These are phyloP conservation scores for Agapanthus africanus DNA, from an alignment of 106 monocot genomes.

Conservation along the genomic window DNA sequence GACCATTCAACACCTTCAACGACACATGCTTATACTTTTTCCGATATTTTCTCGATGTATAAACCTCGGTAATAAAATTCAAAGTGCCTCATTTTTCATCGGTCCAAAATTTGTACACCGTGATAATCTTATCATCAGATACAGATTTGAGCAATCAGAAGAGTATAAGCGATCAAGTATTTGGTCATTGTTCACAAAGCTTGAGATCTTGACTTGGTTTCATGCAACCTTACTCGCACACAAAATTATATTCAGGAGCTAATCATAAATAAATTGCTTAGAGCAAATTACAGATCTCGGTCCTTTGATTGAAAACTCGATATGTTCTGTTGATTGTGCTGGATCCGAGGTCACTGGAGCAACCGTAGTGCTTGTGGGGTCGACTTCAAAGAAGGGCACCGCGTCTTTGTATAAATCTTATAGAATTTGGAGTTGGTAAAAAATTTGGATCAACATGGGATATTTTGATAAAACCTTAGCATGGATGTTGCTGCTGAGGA, in stretches of 20 bases:
- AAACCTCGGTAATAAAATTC: conserved; percentile 93
- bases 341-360: conserved; percentile 55
- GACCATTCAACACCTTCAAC: conserved; percentile 76
- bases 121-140: conserved; percentile 58
- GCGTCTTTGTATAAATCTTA: conserved; percentile 33
- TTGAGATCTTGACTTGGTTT: conserved; percentile 57
- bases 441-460: too few relatives aligned
- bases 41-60: conserved; percentile 84
- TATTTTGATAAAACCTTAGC: too few relatives aligned
- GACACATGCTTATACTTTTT: conserved; percentile 59
- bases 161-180: conserved; percentile 44
- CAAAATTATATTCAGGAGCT: too few relatives aligned
- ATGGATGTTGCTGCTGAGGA: too few relatives aligned
- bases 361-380: conserved; percentile 70
- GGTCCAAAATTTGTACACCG: conserved; percentile 34
- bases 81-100: conserved; percentile 31
- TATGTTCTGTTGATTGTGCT: conserved; percentile 77
- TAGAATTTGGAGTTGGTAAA: too few relatives aligned
- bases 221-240: too few relatives aligned
- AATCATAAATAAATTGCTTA: too few relatives aligned
- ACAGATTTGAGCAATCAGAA: conserved; percentile 55
- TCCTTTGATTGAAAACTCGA: conserved; percentile 75
- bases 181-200: conserved; percentile 20
- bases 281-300: too few relatives aligned
- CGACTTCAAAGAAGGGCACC: conserved; percentile 82